A percentile compares a stretch with the other conserved stretches of the same genome.
Evolutionary conservation across 1,284 basidiomycete species (phyloP).

Genomic region (Cryptococcus neoformans): DNA sequence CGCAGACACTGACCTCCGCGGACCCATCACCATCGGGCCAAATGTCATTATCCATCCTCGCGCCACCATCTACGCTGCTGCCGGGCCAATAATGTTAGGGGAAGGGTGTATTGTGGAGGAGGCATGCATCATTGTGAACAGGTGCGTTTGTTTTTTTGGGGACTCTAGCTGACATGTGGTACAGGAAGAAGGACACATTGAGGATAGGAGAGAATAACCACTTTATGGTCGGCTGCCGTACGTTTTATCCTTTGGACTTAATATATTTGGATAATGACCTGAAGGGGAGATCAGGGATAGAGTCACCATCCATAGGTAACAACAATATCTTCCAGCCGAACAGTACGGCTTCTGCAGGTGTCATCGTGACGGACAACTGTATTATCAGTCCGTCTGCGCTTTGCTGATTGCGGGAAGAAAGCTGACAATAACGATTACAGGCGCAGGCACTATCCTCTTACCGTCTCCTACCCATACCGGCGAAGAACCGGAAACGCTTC

Average conservation of each 20-base stretch:
- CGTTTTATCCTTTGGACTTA: constrained; percentile 41
- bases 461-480: constrained; percentile 7
- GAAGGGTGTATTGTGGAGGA: constrained; percentile 89
- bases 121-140: constrained; percentile 76
- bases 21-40: constrained; percentile 81
- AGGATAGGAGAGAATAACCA: constrained; percentile 83
- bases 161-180: background rate
- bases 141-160: constrained; percentile 9
- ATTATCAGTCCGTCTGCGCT: constrained; percentile 61
- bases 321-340: constrained; percentile 80
- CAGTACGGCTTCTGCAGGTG: constrained; percentile 71
- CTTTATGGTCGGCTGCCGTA: constrained; percentile 88
- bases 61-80: constrained; percentile 81
- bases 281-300: constrained; percentile 61
- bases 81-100: constrained; percentile 83
- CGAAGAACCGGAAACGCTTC: constrained; percentile 62
- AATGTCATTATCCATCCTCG: constrained; percentile 92
- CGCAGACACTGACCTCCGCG: constrained; percentile 83
- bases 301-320: constrained; percentile 75
- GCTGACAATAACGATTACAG: constrained; percentile 5
- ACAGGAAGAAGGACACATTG: constrained; percentile 1
- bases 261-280: background rate
- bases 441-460: constrained; percentile 12
- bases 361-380: constrained; percentile 73
- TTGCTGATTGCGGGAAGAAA: background rate